phyloP scores from a whole-genome alignment of 768 basidiomycete species.

The Pleurotus djamor region DNA sequence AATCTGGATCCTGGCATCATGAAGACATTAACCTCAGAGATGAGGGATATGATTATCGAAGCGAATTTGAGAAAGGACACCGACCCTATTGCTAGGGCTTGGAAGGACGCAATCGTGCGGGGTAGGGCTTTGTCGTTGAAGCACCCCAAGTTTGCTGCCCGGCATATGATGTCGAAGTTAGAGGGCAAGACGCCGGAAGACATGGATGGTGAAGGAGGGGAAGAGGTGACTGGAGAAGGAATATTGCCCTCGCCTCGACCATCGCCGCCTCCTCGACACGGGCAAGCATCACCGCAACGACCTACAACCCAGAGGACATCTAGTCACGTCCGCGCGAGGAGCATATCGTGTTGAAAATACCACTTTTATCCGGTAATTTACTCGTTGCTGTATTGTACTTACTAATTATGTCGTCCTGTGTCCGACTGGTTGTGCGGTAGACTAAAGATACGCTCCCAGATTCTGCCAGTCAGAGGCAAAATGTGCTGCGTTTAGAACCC shows the following conservation, averaged over 20 bases:
- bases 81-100: constrained; percentile 55
- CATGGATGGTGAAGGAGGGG: neutral
- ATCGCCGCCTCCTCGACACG: constrained; percentile 5
- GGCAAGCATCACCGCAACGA: neutral
- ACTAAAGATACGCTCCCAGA: too few relatives aligned
- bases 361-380: too few relatives aligned
- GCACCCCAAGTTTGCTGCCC: neutral
- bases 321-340: constrained; percentile 7
- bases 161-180: neutral
- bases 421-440: too few relatives aligned
- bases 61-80: constrained; percentile 50
- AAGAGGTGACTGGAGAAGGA: neutral
- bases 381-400: neutral
- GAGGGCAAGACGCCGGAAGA: neutral
- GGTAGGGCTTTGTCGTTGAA: neutral
- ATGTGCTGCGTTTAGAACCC: too few relatives aligned
- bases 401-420: neutral
- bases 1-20: constrained; percentile 25
- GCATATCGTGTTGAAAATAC: constrained; percentile 2
- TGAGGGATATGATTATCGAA: constrained; percentile 69
- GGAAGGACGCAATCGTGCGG: constrained; percentile 41
- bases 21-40: constrained; percentile 45
- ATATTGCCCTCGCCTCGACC: constrained; percentile 1
- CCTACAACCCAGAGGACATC: neutral
- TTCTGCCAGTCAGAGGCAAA: too few relatives aligned